phyloP scores from a whole-genome alignment of 2,329 filamentous ascomycete genomes.

The Trichoderma sp. region DNA sequence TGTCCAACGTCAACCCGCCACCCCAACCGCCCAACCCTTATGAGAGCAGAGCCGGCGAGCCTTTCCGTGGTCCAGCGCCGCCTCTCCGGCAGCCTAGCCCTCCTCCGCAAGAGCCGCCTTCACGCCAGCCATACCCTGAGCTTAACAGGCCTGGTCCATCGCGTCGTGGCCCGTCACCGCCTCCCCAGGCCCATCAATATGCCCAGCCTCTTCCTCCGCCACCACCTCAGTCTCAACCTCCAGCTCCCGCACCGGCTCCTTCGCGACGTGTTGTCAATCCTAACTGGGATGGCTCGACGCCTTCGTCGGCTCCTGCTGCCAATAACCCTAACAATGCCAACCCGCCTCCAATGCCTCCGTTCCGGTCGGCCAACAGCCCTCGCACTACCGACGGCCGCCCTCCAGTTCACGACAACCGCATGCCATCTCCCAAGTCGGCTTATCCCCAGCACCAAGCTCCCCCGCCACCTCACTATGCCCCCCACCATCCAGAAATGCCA shows the following conservation, averaged over 20 bases:
- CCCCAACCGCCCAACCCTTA: slow-evolving; percentile 80
- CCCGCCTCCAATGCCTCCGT: slow-evolving; percentile 63
- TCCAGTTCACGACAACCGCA: slow-evolving; percentile 75
- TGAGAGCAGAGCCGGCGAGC: slow-evolving; percentile 68
- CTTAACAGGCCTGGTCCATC: slow-evolving; percentile 35
- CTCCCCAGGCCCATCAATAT: slow-evolving; percentile 50
- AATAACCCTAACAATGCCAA: slow-evolving; percentile 40
- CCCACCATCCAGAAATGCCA: slow-evolving; percentile 67
- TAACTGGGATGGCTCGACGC: slow-evolving; percentile 58
- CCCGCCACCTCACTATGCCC: slow-evolving; percentile 57
- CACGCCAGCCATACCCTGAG: slow-evolving; percentile 63
- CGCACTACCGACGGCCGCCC: slow-evolving; percentile 75
- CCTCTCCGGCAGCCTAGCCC: slow-evolving; percentile 75
- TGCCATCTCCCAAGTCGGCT: slow-evolving; percentile 86
- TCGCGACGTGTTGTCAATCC: slow-evolving; percentile 62
- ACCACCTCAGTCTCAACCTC: slow-evolving; percentile 44
- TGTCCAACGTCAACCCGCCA: slow-evolving; percentile 77
- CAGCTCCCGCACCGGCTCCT: slow-evolving; percentile 53
- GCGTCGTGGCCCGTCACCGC: slow-evolving; percentile 57
- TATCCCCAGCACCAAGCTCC: slow-evolving; percentile 74
- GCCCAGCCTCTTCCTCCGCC: slow-evolving; percentile 53
- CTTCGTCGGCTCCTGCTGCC: slow-evolving; percentile 42
- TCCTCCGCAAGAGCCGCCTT: slow-evolving; percentile 66
- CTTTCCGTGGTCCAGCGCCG: slow-evolving; percentile 67
- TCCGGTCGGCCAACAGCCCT: slow-evolving; percentile 71